A percentile compares a stretch with the other conserved stretches of the same genome.
These are phyloP conservation scores for Candida incommunis DNA, from an alignment of 805 yeast species.

Conservation along the genomic window DNA sequence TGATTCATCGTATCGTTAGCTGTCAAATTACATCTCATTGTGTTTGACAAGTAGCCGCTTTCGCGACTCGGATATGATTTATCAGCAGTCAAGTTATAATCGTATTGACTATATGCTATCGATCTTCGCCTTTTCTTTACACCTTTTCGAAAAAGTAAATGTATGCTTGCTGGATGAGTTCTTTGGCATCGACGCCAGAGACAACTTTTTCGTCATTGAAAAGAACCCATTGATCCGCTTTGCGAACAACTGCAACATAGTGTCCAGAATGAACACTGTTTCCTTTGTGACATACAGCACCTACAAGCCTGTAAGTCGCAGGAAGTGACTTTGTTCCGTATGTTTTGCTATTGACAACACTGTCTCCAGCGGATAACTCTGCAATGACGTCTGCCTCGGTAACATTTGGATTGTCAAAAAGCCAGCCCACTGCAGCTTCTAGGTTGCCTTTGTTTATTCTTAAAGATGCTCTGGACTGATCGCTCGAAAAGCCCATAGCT, in stretches of 20 bases:
- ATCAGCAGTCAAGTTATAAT: too few species aligned
- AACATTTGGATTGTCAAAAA: constrained; percentile 69
- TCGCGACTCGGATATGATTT: too few species aligned
- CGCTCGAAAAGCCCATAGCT: constrained; percentile 66
- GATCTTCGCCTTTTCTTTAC: too few species aligned
- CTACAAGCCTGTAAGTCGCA: constrained; percentile 36
- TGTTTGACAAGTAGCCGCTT: too few species aligned
- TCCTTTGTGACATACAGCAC: constrained; percentile 81
- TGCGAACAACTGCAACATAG: constrained; percentile 63
- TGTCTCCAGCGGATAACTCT: background rate
- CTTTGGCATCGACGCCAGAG: constrained; percentile 27
- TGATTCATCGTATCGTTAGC: too few species aligned
- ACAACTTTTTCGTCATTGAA: constrained; percentile 88
- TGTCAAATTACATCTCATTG: too few species aligned
- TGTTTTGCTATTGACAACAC: background rate
- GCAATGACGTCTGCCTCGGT: constrained; percentile 30
- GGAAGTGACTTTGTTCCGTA: constrained; percentile 14
- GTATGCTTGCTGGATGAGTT: constrained; percentile 35
- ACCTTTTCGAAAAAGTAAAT: constrained; percentile 27
- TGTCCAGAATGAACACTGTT: constrained; percentile 84
- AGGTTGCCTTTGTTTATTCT: constrained; percentile 41
- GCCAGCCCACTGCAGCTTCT: constrained; percentile 82
- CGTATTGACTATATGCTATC: too few species aligned
- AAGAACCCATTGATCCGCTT: constrained; percentile 48
- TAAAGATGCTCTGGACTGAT: constrained; percentile 63